Percentiles rank a stretch among this genome's conserved stretches.
These are phyloP conservation scores for Schizothecium vesticola DNA, from an alignment of 495 filamentous ascomycete genomes.

Conservation along the genomic window DNA sequence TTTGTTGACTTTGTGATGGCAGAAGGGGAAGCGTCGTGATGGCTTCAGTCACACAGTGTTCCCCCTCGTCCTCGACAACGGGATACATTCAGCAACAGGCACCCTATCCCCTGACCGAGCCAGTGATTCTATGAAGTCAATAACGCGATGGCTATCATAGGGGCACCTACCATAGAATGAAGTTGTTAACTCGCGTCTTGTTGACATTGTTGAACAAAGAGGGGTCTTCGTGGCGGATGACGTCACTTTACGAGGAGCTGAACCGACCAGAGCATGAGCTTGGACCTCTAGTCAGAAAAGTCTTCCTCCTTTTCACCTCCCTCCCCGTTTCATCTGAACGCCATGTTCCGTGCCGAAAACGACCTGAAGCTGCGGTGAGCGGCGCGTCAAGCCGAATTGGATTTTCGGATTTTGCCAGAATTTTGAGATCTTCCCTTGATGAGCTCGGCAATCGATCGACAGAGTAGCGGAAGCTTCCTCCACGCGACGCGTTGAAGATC, in stretches of 20 bases:
- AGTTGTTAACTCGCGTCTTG: too few relatives aligned
- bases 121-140: too few relatives aligned
- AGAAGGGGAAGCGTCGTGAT: neutral
- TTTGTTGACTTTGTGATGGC: conserved; percentile 20
- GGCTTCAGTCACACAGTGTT: neutral
- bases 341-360: neutral
- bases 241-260: neutral
- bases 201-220: too few relatives aligned
- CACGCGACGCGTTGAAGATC: neutral
- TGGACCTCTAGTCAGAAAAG: neutral
- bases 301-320: neutral
- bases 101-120: too few relatives aligned
- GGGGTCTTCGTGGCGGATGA: neutral
- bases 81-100: too few relatives aligned
- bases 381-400: neutral
- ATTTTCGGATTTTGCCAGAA: neutral
- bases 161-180: too few relatives aligned
- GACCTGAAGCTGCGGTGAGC: neutral
- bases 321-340: neutral
- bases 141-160: too few relatives aligned
- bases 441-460: neutral
- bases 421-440: neutral
- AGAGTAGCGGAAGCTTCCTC: neutral
- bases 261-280: neutral
- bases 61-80: neutral